phyloP scores from a whole-genome alignment of 75 land plant species.

The Sequoiadendron giganteum region DNA sequence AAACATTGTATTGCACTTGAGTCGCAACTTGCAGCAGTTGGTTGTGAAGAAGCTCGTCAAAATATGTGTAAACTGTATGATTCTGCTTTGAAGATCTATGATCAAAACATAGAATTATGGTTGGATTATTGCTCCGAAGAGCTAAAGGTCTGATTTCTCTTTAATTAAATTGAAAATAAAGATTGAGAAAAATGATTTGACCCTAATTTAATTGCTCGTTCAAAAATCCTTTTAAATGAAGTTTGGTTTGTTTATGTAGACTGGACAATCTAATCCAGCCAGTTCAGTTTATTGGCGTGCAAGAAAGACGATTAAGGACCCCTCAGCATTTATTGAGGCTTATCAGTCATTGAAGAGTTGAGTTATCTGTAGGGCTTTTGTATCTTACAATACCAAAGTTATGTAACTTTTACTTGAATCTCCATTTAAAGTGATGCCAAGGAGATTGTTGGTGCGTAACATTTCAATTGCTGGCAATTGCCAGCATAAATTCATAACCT shows the following conservation, averaged over 20 bases:
- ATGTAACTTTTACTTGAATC: background rate
- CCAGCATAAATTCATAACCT: background rate
- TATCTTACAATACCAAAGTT: background rate
- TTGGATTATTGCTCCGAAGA: slow-evolving; percentile 70
- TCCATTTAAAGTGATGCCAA: background rate
- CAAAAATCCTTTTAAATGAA: background rate
- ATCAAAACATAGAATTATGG: slow-evolving; percentile 69
- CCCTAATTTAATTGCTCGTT: background rate
- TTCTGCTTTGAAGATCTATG: slow-evolving; percentile 62
- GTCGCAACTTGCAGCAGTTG: slow-evolving; percentile 50
- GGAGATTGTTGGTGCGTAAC: background rate
- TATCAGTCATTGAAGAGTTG: background rate
- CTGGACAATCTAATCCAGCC: slow-evolving; percentile 69
- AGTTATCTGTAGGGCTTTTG: background rate
- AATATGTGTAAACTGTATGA: slow-evolving; percentile 69
- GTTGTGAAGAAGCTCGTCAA: slow-evolving; percentile 50
- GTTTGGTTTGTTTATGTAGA: slow-evolving; percentile 32
- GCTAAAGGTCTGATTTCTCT: slow-evolving; percentile 46
- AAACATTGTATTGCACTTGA: slow-evolving; percentile 75
- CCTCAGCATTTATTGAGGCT: slow-evolving; percentile 12
- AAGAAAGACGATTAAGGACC: slow-evolving; percentile 56
- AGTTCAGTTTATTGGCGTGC: slow-evolving; percentile 78
- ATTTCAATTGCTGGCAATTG: background rate
- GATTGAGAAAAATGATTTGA: background rate
- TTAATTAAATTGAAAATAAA: background rate